Conservation (phyloP, 306 rosid genomes). For the Cicer judaicum region DNA sequence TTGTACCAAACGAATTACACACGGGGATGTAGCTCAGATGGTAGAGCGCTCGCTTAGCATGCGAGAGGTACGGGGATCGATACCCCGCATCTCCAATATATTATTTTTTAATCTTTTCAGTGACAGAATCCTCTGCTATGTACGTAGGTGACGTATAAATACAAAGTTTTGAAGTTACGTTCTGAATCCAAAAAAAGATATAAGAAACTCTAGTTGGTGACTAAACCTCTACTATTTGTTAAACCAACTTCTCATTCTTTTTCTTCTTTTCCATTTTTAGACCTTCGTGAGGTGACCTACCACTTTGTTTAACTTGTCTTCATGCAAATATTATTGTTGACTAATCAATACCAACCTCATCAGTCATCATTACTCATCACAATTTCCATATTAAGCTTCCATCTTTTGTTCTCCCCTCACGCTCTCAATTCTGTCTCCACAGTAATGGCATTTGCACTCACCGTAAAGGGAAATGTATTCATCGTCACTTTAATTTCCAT, state of each 20-base stretch:
- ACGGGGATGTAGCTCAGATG: constrained; percentile 95
- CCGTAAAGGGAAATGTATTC: constrained; percentile 37
- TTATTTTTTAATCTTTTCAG: no score
- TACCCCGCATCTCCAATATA: constrained; percentile 74
- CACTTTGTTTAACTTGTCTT: constrained; percentile 36
- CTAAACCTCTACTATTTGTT: constrained; percentile 40
- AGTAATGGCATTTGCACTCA: constrained; percentile 46
- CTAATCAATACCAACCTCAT: neutral
- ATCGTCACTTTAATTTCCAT: constrained; percentile 28
- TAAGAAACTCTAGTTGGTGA: constrained; percentile 53
- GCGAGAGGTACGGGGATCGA: constrained; percentile 95
- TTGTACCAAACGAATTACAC: rapidly evolving
- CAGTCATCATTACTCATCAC: constrained; percentile 9
- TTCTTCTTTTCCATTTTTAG: constrained; percentile 33
- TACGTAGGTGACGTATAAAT: no score
- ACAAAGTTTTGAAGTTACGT: no score
- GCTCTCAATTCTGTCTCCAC: constrained; percentile 28
- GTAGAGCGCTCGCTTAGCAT: constrained; percentile 98
- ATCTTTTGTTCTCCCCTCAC: neutral
- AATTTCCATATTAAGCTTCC: constrained; percentile 41
- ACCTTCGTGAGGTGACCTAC: constrained; percentile 48
- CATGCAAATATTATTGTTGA: constrained; percentile 2
- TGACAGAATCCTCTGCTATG: no score
- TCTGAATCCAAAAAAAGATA: no score
- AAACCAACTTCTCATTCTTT: constrained; percentile 38